Evolutionary conservation across 1,139 yeast genomes (phyloP).

Genomic region (Saccharomyces hybrid): DNA sequence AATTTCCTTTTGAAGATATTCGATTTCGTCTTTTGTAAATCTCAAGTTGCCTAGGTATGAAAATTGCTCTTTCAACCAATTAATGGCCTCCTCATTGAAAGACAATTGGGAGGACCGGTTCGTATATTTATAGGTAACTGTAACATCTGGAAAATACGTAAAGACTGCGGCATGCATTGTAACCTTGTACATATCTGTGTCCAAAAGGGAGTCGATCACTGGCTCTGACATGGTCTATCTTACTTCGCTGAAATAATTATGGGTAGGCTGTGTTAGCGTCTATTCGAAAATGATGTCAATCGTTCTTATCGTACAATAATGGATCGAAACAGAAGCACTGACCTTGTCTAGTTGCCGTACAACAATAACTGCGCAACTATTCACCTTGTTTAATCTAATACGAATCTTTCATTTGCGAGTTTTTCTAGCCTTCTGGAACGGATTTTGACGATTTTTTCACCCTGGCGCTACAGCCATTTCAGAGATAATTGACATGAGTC

Average conservation of each 20-base stretch:
- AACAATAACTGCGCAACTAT: neutral
- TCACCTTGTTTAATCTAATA: neutral
- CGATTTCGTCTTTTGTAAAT: slow-evolving; percentile 60
- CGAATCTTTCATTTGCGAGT: neutral
- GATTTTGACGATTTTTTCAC: neutral
- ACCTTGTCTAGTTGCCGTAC: neutral
- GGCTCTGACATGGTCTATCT: slow-evolving; percentile 28
- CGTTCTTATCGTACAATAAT: neutral
- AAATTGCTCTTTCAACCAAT: slow-evolving; percentile 66
- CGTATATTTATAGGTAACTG: slow-evolving; percentile 64
- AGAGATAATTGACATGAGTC: neutral
- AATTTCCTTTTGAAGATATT: slow-evolving; percentile 45
- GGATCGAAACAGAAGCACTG: neutral
- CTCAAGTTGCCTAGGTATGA: slow-evolving; percentile 38
- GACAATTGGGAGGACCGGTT: slow-evolving; percentile 72
- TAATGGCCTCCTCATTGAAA: slow-evolving; percentile 55
- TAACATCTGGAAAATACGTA: slow-evolving; percentile 55
- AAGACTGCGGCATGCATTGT: slow-evolving; percentile 97
- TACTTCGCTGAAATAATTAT: neutral
- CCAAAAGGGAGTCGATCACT: slow-evolving; percentile 66
- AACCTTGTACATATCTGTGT: slow-evolving; percentile 89
- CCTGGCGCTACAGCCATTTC: neutral
- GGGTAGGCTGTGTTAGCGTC: neutral
- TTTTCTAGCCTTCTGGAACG: neutral
- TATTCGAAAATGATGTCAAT: neutral